A percentile compares a stretch with the other conserved stretches of the same genome.
Evolutionary conservation across 2,329 filamentous ascomycete genomes (phyloP).

Genomic region (Fusarium aywerte): DNA sequence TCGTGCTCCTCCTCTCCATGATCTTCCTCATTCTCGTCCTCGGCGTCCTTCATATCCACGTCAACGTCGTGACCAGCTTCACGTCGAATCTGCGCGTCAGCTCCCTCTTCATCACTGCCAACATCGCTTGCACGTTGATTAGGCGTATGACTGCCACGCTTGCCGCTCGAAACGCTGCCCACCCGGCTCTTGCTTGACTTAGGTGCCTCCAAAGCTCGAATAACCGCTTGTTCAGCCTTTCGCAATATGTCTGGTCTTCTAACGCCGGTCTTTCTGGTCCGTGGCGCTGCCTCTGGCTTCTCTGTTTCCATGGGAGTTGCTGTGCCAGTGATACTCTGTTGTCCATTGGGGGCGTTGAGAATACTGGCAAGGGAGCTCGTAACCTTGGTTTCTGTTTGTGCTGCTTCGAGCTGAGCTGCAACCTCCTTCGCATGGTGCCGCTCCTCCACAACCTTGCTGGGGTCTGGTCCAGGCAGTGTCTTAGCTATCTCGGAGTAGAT

Average conservation of each 20-base stretch:
- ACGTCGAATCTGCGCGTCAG: conserved; percentile 53
- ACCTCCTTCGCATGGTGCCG: conserved; percentile 57
- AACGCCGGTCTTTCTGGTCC: conserved; percentile 58
- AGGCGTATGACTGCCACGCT: conserved; percentile 56
- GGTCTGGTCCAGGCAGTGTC: conserved; percentile 63
- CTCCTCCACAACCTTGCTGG: conserved; percentile 60
- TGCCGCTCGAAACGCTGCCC: conserved; percentile 64
- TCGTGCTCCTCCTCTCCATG: conserved; percentile 43
- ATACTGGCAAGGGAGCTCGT: conserved; percentile 55
- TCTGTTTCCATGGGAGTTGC: conserved; percentile 54
- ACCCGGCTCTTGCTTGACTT: conserved; percentile 61
- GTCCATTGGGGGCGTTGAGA: conserved; percentile 56
- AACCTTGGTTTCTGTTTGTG: conserved; percentile 50
- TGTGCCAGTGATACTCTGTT: conserved; percentile 51
- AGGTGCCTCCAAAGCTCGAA: conserved; percentile 61
- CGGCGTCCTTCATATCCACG: conserved; percentile 59
- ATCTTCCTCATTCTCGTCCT: conserved; percentile 46
- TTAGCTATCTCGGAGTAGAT: conserved; percentile 76
- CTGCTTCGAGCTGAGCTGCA: conserved; percentile 52
- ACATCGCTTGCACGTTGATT: conserved; percentile 51
- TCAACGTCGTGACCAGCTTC: conserved; percentile 51
- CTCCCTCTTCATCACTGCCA: conserved; percentile 56
- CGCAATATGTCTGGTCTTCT: conserved; percentile 68
- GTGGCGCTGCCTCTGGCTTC: conserved; percentile 55
- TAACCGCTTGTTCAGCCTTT: conserved; percentile 69